Evolutionary conservation across 2,329 filamentous ascomycete genomes (phyloP).

Genomic region (Xylaria sp.): DNA sequence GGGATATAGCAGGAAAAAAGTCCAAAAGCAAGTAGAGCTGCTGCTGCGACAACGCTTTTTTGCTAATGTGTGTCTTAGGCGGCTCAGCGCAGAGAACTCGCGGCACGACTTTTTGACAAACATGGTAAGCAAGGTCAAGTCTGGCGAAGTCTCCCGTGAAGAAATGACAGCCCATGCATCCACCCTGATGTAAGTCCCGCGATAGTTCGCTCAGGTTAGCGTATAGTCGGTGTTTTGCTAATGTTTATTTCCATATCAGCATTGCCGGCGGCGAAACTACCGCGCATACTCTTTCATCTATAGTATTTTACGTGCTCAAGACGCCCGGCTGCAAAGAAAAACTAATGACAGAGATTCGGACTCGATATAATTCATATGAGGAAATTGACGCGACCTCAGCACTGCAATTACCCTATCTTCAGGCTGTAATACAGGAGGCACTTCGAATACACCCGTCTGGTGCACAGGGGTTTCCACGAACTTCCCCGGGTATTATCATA

Average conservation of each 20-base stretch:
- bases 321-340: background rate
- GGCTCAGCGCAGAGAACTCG: constrained; percentile 12
- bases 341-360: constrained; percentile 10
- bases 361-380: constrained; percentile 6
- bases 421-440: constrained; percentile 27
- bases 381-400: constrained; percentile 24
- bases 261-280: constrained; percentile 33
- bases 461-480: constrained; percentile 22
- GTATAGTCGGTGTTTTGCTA: background rate
- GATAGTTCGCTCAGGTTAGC: background rate
- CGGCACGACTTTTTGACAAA: constrained; percentile 20
- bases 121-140: constrained; percentile 23
- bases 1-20: constrained; percentile 16
- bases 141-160: constrained; percentile 21
- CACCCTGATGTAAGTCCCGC: constrained; percentile 21
- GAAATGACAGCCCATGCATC: constrained; percentile 30
- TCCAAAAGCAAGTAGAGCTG: constrained; percentile 6
- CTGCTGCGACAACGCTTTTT: background rate
- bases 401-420: constrained; percentile 25
- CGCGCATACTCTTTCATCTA: constrained; percentile 14
- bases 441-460: constrained; percentile 20
- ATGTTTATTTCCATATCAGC: background rate
- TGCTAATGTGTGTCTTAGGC: constrained; percentile 1
- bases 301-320: constrained; percentile 21
- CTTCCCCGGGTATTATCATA: constrained; percentile 16